Evolutionary conservation across 31 red algal genomes (phyloP).

Genomic region (Asparagopsis taxiformis): DNA sequence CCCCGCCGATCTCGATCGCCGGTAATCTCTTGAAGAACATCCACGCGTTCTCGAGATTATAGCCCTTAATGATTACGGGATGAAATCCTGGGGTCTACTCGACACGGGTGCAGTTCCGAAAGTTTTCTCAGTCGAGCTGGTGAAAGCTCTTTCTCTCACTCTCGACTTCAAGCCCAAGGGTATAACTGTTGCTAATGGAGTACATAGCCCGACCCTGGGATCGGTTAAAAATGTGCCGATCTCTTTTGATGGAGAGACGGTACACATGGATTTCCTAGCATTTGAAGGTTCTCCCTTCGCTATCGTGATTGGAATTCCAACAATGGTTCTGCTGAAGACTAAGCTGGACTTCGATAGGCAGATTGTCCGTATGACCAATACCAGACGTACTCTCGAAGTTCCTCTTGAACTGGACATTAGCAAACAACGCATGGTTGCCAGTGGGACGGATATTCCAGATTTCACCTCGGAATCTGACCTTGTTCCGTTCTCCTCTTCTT

Average conservation of each 20-base stretch:
- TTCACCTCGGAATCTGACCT: background rate
- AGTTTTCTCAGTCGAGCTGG: too few species aligned
- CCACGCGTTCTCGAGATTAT: background rate
- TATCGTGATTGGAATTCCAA: background rate
- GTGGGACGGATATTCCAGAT: background rate
- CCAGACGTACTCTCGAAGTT: background rate
- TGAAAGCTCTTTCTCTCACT: background rate
- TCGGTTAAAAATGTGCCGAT: constrained; percentile 5
- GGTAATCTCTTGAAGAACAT: too few species aligned
- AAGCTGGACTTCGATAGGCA: background rate
- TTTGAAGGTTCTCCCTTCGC: background rate
- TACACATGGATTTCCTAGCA: constrained; percentile 2
- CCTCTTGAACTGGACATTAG: background rate
- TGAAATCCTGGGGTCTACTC: background rate
- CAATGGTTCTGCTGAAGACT: background rate
- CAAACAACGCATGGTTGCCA: background rate
- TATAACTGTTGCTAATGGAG: background rate
- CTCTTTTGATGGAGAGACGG: constrained; percentile 4
- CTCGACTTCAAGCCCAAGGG: background rate
- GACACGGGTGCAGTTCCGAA: constrained; percentile 9
- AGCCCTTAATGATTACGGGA: background rate
- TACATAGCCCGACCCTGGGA: background rate
- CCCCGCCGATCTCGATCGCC: background rate
- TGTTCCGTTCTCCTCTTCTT: background rate
- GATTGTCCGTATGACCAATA: background rate